These are phyloP conservation scores for Athelia sp. DNA, from an alignment of 1,284 basidiomycete species.

Conservation along the genomic window DNA sequence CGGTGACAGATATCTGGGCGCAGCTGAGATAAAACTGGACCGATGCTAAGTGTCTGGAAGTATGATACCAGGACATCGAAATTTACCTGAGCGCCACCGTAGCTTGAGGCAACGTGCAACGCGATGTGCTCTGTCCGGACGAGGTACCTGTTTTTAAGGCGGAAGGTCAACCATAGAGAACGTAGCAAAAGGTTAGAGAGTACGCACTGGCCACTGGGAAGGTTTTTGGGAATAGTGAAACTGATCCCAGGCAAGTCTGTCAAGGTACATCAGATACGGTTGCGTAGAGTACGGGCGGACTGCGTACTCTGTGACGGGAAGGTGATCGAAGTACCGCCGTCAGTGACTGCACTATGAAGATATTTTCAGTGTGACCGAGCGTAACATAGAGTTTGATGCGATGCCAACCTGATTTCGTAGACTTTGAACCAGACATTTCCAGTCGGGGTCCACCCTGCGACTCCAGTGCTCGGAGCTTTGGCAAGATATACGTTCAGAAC, in stretches of 20 bases:
- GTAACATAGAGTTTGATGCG: no score
- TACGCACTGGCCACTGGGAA: slow-evolving; percentile 26
- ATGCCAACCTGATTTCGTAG: slow-evolving; percentile 9
- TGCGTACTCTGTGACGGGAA: slow-evolving; percentile 14
- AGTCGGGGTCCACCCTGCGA: slow-evolving; percentile 29
- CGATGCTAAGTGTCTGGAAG: no score
- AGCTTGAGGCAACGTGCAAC: slow-evolving; percentile 11
- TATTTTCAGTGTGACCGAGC: no score
- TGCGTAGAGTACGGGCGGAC: not conserved
- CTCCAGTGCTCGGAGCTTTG: slow-evolving; percentile 27
- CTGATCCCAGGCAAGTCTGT: slow-evolving; percentile 17
- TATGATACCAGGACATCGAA: no score
- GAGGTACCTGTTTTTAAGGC: not conserved
- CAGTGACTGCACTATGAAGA: slow-evolving; percentile 11
- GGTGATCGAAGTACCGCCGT: slow-evolving; percentile 13
- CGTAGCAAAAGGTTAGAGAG: slow-evolving; percentile 26
- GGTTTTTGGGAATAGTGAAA: slow-evolving; percentile 19
- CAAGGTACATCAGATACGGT: not conserved
- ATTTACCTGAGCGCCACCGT: slow-evolving; percentile 10
- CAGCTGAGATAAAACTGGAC: slow-evolving; percentile 26
- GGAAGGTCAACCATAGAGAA: slow-evolving; percentile 7
- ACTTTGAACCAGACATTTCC: slow-evolving; percentile 38
- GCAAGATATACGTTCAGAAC: slow-evolving; percentile 37
- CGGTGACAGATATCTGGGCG: slow-evolving; percentile 27
- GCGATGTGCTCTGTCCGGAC: slow-evolving; percentile 1